Percentiles rank a stretch among this genome's conserved stretches.
Evolutionary conservation across 306 rosid species (phyloP).

Genomic region (Begonia peltatifolia): DNA sequence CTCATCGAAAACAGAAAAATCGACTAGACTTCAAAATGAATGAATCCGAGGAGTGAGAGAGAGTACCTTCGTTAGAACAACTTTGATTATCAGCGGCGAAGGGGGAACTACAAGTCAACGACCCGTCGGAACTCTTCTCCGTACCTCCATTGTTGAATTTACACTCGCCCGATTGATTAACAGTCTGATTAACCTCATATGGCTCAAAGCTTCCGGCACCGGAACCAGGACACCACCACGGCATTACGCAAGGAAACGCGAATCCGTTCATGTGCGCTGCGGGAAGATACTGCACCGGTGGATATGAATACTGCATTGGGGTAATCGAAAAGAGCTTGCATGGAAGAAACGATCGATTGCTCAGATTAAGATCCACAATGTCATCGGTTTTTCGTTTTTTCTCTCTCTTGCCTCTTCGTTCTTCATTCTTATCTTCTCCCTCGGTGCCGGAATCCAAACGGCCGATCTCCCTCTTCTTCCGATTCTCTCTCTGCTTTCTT

Average conservation of each 20-base stretch:
- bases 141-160: conserved; percentile 2
- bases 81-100: conserved; percentile 28
- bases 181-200: no score
- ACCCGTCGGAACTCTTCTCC: conserved; percentile 23
- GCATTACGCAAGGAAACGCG: conserved; percentile 10
- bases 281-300: conserved; percentile 13
- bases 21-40: no score
- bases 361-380: conserved; percentile 9
- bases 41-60: background rate
- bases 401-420: conserved; percentile 19
- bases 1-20: no score
- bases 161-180: no score
- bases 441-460: background rate
- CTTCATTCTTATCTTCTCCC: conserved; percentile 3
- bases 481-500: conserved; percentile 28
- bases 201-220: background rate
- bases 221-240: conserved; percentile 6
- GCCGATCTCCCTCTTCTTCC: conserved; percentile 3
- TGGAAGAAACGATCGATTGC: conserved; percentile 5
- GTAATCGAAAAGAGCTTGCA: background rate
- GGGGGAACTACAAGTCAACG: conserved; percentile 40
- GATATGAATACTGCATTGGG: conserved; percentile 6
- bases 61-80: conserved; percentile 48
- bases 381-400: background rate
- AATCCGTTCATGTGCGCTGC: conserved; percentile 19